These are phyloP conservation scores for Emergomyces pasteurianus DNA, from an alignment of 2,329 filamentous ascomycete species.

Conservation along the genomic window DNA sequence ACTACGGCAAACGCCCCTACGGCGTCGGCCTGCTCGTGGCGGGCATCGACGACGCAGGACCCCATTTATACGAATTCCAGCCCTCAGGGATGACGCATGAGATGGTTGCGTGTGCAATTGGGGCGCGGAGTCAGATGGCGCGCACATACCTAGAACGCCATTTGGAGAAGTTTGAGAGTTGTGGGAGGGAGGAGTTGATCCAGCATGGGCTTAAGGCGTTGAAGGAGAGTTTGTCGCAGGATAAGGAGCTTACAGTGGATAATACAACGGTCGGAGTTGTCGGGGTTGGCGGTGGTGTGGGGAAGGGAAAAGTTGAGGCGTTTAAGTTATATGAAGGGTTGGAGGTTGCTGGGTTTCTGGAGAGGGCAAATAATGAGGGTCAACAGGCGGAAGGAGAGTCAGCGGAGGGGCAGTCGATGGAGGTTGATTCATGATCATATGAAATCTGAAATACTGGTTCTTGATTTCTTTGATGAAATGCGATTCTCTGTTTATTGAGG, in stretches of 20 bases:
- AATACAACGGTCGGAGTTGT: slow-evolving; percentile 89
- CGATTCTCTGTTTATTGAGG: background rate
- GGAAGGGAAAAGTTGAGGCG: slow-evolving; percentile 52
- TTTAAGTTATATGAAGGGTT: slow-evolving; percentile 88
- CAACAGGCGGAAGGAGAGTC: slow-evolving; percentile 37
- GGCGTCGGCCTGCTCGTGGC: slow-evolving; percentile 87
- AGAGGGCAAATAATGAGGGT: slow-evolving; percentile 48
- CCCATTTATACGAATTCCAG: slow-evolving; percentile 97
- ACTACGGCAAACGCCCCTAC: slow-evolving; percentile 93
- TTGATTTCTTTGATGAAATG: background rate
- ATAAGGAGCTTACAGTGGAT: slow-evolving; percentile 93
- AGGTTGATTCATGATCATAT: slow-evolving; percentile 38
- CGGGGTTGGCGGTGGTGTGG: slow-evolving; percentile 45
- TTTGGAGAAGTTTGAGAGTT: slow-evolving; percentile 67
- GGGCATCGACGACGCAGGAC: slow-evolving; percentile 84
- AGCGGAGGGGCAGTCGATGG: slow-evolving; percentile 41
- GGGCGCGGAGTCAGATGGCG: slow-evolving; percentile 92
- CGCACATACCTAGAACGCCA: slow-evolving; percentile 92
- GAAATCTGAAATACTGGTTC: background rate
- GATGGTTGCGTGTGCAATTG: slow-evolving; percentile 93
- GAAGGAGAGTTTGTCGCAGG: slow-evolving; percentile 91
- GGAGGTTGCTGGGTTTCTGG: slow-evolving; percentile 75
- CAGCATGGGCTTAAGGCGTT: slow-evolving; percentile 80
- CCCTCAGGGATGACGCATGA: slow-evolving; percentile 92
- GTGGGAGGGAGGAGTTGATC: slow-evolving; percentile 72